A percentile compares a stretch with the other conserved stretches of the same genome.
Evolutionary conservation across 1,284 basidiomycete genomes (phyloP).

Genomic region (Stygiomarasmius scandens): DNA sequence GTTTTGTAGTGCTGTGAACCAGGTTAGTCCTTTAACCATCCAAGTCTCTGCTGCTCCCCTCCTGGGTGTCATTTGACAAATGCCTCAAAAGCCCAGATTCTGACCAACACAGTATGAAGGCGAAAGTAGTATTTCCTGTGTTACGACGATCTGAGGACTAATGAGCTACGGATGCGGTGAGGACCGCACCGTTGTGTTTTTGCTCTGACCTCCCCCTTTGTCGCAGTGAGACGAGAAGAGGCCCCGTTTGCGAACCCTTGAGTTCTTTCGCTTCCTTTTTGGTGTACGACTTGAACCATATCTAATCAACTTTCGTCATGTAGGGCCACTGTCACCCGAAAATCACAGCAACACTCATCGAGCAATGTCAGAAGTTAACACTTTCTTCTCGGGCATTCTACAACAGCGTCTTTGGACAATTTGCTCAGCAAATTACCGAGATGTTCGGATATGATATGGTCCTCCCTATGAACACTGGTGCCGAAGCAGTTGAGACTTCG

Average conservation of each 20-base stretch:
- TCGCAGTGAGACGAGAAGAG: background rate
- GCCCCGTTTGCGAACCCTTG: no score
- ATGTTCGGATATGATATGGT: slow-evolving; percentile 94
- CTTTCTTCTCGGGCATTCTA: slow-evolving; percentile 97
- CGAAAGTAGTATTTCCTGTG: background rate
- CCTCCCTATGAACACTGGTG: slow-evolving; percentile 99
- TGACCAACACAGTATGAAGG: slow-evolving; percentile 25
- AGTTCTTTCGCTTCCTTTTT: no score
- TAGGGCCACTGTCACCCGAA: slow-evolving; percentile 95
- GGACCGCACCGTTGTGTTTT: background rate
- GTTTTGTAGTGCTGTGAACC: slow-evolving; percentile 76
- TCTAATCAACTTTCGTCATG: slow-evolving; percentile 1
- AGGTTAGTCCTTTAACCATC: slow-evolving; percentile 48
- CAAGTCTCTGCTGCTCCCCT: background rate
- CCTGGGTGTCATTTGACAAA: slow-evolving; percentile 13
- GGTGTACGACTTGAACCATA: no score
- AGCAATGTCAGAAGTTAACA: slow-evolving; percentile 90
- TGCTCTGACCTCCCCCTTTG: background rate
- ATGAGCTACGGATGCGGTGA: background rate
- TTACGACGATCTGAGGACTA: background rate
- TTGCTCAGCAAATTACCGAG: slow-evolving; percentile 84
- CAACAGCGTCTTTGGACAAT: slow-evolving; percentile 88
- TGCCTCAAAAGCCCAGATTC: slow-evolving; percentile 14
- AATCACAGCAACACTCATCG: slow-evolving; percentile 81
- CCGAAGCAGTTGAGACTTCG: slow-evolving; percentile 94